These are phyloP conservation scores for Apiosordaria backusii DNA, from an alignment of 495 filamentous ascomycete species.

Conservation along the genomic window DNA sequence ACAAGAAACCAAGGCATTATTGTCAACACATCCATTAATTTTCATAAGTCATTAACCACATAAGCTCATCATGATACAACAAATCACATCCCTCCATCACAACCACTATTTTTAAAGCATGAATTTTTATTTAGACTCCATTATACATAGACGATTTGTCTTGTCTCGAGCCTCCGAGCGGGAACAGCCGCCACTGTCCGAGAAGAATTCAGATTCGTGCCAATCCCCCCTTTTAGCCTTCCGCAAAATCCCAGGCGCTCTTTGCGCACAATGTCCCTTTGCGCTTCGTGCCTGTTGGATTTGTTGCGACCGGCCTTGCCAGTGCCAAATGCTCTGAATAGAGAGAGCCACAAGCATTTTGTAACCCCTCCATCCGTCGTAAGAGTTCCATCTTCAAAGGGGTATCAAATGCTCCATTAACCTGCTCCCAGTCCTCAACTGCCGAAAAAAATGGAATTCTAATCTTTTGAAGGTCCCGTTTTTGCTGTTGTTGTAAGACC, in stretches of 20 bases:
- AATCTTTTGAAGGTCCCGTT: background rate
- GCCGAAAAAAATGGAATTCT: constrained; percentile 35
- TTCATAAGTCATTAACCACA: background rate
- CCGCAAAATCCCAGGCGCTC: background rate
- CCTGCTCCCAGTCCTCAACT: constrained; percentile 34
- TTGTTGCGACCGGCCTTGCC: constrained; percentile 17
- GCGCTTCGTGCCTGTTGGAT: background rate
- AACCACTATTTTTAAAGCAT: background rate
- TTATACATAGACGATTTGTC: background rate
- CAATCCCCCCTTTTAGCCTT: background rate
- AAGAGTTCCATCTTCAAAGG: constrained; percentile 31
- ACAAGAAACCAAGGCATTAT: no score
- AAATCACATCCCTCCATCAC: background rate
- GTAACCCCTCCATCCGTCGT: constrained; percentile 22
- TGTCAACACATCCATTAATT: no score
- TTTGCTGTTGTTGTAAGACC: constrained; percentile 15
- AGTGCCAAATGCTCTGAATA: constrained; percentile 23
- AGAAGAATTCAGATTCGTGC: background rate
- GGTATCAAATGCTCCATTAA: constrained; percentile 38
- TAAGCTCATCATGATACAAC: background rate
- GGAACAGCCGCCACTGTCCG: constrained; percentile 12
- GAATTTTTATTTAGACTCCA: constrained; percentile 28
- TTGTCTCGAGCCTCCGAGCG: constrained; percentile 26
- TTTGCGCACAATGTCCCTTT: background rate
- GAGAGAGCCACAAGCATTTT: constrained; percentile 26